phyloP scores from a whole-genome alignment of 495 filamentous ascomycete species.

The Staphylotrichum tortipilum region DNA sequence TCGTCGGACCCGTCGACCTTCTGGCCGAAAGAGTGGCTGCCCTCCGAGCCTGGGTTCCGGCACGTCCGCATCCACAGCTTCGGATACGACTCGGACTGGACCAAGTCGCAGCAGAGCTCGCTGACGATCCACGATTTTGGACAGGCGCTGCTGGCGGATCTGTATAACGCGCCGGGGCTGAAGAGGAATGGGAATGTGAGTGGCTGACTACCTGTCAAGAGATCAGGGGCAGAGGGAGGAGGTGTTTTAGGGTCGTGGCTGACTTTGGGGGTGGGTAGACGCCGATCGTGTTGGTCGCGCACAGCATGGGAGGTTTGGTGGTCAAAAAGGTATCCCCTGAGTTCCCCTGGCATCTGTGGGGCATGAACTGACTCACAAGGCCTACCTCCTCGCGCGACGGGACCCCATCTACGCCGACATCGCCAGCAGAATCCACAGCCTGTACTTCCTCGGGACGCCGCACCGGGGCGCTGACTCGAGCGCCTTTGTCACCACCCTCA shows the following conservation, averaged over 20 bases:
- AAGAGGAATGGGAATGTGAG: slow-evolving; percentile 15
- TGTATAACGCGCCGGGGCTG: slow-evolving; percentile 14
- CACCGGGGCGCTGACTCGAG: slow-evolving; percentile 19
- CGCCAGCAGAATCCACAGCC: slow-evolving; percentile 15
- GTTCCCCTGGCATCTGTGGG: background rate
- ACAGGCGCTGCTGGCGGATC: slow-evolving; percentile 16
- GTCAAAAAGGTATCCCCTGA: slow-evolving; percentile 19
- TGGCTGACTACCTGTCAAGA: too few species aligned
- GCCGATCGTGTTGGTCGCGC: slow-evolving; percentile 23
- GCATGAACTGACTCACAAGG: slow-evolving; percentile 1
- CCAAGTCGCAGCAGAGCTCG: slow-evolving; percentile 5
- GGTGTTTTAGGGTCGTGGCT: too few species aligned
- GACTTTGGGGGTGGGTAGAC: too few species aligned
- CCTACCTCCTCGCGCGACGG: slow-evolving; percentile 19
- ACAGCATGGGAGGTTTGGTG: slow-evolving; percentile 28
- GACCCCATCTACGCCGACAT: slow-evolving; percentile 16
- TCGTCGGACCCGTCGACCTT: slow-evolving; percentile 10
- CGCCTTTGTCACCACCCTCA: background rate
- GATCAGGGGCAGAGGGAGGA: too few species aligned
- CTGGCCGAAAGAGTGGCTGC: slow-evolving; percentile 30
- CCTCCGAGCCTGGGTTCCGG: slow-evolving; percentile 17
- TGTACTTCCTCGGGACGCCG: slow-evolving; percentile 25
- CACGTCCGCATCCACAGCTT: slow-evolving; percentile 24
- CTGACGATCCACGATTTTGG: slow-evolving; percentile 24
- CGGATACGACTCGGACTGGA: slow-evolving; percentile 26